Base-by-base conservation (phyloP, 805 yeast genomes). In the Pichia paraexigua region DNA sequence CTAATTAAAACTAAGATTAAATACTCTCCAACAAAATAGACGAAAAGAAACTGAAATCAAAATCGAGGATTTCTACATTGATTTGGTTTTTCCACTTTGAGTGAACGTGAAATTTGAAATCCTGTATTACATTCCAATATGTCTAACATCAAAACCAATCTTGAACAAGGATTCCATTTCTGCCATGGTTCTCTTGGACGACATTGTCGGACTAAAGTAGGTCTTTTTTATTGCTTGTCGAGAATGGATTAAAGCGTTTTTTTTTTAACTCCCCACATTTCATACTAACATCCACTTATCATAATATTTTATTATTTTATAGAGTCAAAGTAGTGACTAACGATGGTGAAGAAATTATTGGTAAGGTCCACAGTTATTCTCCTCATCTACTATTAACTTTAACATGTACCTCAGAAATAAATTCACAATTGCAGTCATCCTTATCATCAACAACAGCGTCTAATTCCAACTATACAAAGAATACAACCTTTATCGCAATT, bases 241-340 rank as follows among this genome's bases (percentile, higher is more conserved):
- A 24, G 37, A 46, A 21, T 12, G 13, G 20, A 9, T 7, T 30
- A 30, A 3, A 12, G 35, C 12, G n/a, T 30, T 12, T 30, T 12
- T 30, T 43, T n/a, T 27, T 21, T n/a, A 45, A 17, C 4, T 21
- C 5, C 20, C 18, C 15, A 27, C 13, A 13, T 18, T 18, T 22
- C 35, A 32, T 37, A 42, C 45, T 41, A 27, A 39, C 44, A n/a
- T 25, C 17, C 10, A 13, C 25, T 5, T 15, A 25, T 20, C 35
- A 21, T 24, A 5, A 27, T 30, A 3, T 30, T 15, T 10, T 15
- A 30, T 30, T 18, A 37, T 47, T 30, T 28, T 41, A n/a, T 39
- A 75, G 81, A 59, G 86, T 87, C 52, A 79, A 73, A 60, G 71
- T 85, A 48, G 76, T 78, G 13, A 86, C 87, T 47, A 68, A 76